A percentile compares a stretch with the other conserved stretches of the same genome.
Evolutionary conservation across 306 rosid species (phyloP).

Genomic region (Leucaena leucocephala): DNA sequence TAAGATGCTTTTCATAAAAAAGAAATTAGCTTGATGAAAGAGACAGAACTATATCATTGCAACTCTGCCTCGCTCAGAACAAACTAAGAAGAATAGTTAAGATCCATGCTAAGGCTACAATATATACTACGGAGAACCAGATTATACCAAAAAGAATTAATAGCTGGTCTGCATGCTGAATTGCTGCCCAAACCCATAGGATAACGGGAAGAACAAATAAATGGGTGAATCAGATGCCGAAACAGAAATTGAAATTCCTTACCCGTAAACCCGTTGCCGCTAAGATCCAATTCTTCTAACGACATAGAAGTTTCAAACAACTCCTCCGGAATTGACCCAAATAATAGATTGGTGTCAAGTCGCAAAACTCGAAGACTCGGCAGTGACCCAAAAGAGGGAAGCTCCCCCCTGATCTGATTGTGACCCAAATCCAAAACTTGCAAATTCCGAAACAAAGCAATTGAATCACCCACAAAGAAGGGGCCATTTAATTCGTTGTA

Average conservation of each 20-base stretch:
- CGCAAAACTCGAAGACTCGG: conserved; percentile 61
- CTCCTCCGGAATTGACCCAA: conserved; percentile 67
- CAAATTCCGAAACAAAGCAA: conserved; percentile 66
- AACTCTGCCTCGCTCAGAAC: conserved; percentile 4
- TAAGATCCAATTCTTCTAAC: conserved; percentile 80
- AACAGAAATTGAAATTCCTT: conserved; percentile 22
- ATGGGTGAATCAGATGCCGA: not conserved
- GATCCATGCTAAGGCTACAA: conserved; percentile 14
- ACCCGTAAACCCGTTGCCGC: conserved; percentile 88
- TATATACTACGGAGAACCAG: not conserved
- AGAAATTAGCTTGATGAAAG: conserved; percentile 13
- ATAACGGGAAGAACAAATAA: conserved; percentile 5
- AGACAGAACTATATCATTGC: not conserved
- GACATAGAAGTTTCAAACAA: conserved; percentile 58
- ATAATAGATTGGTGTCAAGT: conserved; percentile 59
- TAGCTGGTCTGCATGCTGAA: not conserved
- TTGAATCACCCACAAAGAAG: conserved; percentile 56
- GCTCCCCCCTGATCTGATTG: conserved; percentile 68
- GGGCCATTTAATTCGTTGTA: conserved; percentile 59
- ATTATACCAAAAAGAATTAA: not conserved
- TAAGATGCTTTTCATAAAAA: not conserved
- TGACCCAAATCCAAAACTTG: conserved; percentile 70
- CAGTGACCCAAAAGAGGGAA: conserved; percentile 67
- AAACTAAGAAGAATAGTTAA: not conserved
- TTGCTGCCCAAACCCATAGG: not conserved